Conservation (phyloP, 1,139 yeast genomes). For the Zygoascus hellenicus region DNA sequence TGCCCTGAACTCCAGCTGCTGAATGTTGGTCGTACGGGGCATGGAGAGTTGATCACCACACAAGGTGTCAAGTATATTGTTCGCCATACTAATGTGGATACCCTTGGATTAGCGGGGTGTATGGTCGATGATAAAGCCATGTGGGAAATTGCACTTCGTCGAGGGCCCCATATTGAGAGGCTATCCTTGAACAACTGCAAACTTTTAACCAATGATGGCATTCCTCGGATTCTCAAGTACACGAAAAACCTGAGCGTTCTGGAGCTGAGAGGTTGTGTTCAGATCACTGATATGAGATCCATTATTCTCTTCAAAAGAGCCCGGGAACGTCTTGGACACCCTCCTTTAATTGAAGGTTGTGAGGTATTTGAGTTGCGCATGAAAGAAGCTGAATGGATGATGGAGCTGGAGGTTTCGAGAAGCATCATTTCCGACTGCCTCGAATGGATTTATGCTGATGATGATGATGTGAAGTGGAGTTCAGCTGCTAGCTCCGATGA, state of each 20-base stretch:
- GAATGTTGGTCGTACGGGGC: constrained; percentile 74
- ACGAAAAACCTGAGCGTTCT: constrained; percentile 63
- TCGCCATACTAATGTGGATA: constrained; percentile 49
- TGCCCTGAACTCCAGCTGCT: constrained; percentile 53
- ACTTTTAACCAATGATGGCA: constrained; percentile 55
- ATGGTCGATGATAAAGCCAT: constrained; percentile 65
- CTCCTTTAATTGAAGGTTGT: constrained; percentile 70
- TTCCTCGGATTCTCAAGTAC: constrained; percentile 57
- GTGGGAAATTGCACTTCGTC: constrained; percentile 69
- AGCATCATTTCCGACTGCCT: constrained; percentile 31
- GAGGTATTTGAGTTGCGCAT: constrained; percentile 57
- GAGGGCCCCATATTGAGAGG: constrained; percentile 55
- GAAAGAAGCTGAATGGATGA: constrained; percentile 53
- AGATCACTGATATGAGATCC: constrained; percentile 55
- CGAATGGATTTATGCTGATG: constrained; percentile 33
- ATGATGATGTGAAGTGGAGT: constrained; percentile 21
- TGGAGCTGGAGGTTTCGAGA: constrained; percentile 51
- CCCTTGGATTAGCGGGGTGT: constrained; percentile 90
- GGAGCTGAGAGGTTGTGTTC: constrained; percentile 62
- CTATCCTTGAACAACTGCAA: constrained; percentile 75
- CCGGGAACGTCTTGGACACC: constrained; percentile 47
- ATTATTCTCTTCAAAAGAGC: constrained; percentile 63
- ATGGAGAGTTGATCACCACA: constrained; percentile 68
- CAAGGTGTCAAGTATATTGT: constrained; percentile 55
- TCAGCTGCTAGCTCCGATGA: too few relatives aligned